These are phyloP conservation scores for Silene noctiflora DNA, from an alignment of 179 eudicot genomes.

Conservation along the genomic window DNA sequence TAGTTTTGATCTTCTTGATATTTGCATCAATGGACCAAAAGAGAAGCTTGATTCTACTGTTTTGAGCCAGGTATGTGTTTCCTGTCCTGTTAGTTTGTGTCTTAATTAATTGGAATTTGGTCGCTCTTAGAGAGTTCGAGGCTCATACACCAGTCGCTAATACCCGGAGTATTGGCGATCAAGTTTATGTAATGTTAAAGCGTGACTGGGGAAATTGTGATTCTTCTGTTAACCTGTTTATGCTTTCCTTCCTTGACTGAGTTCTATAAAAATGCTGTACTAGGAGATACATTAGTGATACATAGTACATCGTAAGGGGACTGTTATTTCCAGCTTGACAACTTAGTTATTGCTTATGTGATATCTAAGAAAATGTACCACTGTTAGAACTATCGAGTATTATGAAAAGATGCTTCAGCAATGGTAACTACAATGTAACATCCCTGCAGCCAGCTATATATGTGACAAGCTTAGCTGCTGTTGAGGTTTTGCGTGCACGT, in stretches of 20 bases:
- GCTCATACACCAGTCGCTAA: background rate
- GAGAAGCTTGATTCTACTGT: slow-evolving; percentile 94
- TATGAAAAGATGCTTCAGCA: background rate
- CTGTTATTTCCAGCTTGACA: background rate
- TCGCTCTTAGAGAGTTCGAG: background rate
- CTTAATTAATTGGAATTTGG: background rate
- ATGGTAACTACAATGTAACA: background rate
- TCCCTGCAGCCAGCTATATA: slow-evolving; percentile 82
- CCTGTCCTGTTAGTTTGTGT: background rate
- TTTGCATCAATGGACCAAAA: slow-evolving; percentile 85
- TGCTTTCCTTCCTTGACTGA: background rate
- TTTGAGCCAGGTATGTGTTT: slow-evolving; percentile 64
- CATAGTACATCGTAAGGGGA: background rate
- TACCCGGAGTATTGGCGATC: background rate
- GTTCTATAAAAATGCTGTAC: background rate
- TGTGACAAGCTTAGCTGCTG: slow-evolving; percentile 93
- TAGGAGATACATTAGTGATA: background rate
- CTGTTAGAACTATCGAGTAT: background rate
- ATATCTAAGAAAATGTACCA: background rate
- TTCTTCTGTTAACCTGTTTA: too few species aligned
- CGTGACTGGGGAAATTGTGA: background rate
- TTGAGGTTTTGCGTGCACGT: slow-evolving; percentile 88
- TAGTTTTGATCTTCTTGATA: slow-evolving; percentile 87
- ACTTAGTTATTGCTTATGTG: background rate
- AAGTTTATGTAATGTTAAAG: background rate